These are phyloP conservation scores for Stenogyne calaminthoides DNA, from an alignment of 305 asterid genomes.

Conservation along the genomic window DNA sequence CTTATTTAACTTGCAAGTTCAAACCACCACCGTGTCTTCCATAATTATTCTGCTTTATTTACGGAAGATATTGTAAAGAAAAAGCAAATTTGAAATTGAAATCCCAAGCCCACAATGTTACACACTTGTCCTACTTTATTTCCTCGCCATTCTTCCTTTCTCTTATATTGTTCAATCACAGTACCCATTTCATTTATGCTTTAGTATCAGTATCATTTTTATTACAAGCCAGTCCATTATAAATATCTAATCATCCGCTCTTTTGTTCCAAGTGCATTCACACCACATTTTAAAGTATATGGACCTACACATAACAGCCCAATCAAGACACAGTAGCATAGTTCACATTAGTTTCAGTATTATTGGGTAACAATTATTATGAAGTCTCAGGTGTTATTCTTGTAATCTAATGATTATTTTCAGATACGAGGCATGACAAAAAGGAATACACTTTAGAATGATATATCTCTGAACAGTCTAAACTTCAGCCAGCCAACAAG, in stretches of 20 bases:
- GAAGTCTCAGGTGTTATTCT: background rate
- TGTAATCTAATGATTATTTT: background rate
- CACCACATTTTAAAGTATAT: background rate
- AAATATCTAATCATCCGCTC: background rate
- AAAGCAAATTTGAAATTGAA: background rate
- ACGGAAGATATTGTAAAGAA: background rate
- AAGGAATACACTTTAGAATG: slow-evolving; percentile 1
- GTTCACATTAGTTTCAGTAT: background rate
- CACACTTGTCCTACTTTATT: background rate
- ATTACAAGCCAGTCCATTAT: background rate
- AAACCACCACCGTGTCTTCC: background rate
- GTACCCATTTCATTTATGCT: background rate
- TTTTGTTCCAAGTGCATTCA: background rate
- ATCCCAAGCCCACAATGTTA: background rate
- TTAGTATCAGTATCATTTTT: background rate
- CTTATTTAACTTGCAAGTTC: background rate
- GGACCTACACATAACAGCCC: background rate
- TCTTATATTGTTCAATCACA: background rate
- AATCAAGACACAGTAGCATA: background rate
- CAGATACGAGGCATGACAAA: slow-evolving; percentile 13
- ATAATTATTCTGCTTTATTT: background rate
- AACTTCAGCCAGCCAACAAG: background rate
- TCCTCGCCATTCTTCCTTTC: background rate
- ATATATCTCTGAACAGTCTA: background rate
- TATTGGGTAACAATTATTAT: background rate